Evolutionary conservation across 768 basidiomycete genomes (phyloP).

Genomic region (Udeniomyces megalosporus): DNA sequence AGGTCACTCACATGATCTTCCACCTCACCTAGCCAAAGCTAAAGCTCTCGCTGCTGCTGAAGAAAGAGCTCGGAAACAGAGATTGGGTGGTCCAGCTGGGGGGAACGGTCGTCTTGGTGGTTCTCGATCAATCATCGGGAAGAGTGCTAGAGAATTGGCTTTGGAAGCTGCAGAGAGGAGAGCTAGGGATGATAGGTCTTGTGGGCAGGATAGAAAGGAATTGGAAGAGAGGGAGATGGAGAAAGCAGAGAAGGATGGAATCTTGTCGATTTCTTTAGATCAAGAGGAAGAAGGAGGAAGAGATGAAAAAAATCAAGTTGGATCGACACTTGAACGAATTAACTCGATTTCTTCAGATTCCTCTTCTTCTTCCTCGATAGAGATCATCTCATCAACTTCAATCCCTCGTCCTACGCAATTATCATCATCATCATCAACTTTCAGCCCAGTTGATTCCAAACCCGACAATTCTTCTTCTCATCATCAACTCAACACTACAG

Average conservation of each 20-base stretch:
- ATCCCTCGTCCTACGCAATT: not conserved
- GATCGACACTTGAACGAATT: conserved; percentile 2
- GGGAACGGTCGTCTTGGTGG: conserved; percentile 40
- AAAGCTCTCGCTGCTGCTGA: conserved; percentile 70
- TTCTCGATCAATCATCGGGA: conserved; percentile 26
- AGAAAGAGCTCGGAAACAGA: conserved; percentile 40
- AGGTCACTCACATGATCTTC: conserved; percentile 49
- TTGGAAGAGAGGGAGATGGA: conserved; percentile 17
- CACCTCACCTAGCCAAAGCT: conserved; percentile 45
- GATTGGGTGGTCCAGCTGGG: conserved; percentile 40
- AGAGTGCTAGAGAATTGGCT: conserved; percentile 37
- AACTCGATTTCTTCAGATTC: not conserved
- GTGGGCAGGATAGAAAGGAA: conserved; percentile 29
- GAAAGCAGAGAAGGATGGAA: conserved; percentile 18
- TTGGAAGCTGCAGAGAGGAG: conserved; percentile 61
- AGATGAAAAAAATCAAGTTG: not conserved
- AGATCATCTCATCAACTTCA: not conserved
- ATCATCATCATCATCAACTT: not conserved
- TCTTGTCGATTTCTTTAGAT: not conserved
- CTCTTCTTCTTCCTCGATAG: no score
- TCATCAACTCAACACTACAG: not conserved
- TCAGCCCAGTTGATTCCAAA: not conserved
- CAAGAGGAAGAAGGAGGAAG: conserved; percentile 19
- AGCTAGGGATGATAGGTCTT: conserved; percentile 53
- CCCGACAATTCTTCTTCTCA: not conserved